Conservation (phyloP, 805 yeast species). For the Maudiozyma saulgeensis region DNA sequence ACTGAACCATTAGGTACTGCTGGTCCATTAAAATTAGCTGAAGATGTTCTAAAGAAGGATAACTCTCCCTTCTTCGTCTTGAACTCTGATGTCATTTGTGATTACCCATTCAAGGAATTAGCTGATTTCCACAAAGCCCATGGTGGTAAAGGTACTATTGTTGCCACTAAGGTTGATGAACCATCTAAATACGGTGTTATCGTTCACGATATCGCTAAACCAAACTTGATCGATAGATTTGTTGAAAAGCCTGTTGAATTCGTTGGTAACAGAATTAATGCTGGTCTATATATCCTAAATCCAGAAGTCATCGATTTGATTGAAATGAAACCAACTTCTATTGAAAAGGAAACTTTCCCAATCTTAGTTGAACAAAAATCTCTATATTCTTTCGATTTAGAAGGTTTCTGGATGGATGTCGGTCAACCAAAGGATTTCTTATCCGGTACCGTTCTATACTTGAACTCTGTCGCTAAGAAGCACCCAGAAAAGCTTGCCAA, state of each 20-base stretch:
- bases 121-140: conserved; percentile 88
- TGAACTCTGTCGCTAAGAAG: conserved; percentile 78
- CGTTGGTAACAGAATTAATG: conserved; percentile 99
- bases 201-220: conserved; percentile 90
- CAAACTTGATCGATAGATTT: conserved; percentile 94
- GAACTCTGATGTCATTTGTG: conserved; percentile 98
- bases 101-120: conserved; percentile 91
- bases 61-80: conserved; percentile 93
- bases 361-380: conserved; percentile 78
- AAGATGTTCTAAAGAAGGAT: conserved; percentile 85
- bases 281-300: conserved; percentile 96
- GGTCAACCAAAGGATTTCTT: conserved; percentile 99
- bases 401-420: conserved; percentile 99
- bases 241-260: conserved; percentile 99
- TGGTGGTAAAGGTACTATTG: conserved; percentile 97
- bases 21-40: conserved; percentile 97
- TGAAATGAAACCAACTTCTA: conserved; percentile 97
- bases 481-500: conserved; percentile 57
- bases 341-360: conserved; percentile 99
- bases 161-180: conserved; percentile 98
- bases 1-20: conserved; percentile 99
- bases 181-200: conserved; percentile 99
- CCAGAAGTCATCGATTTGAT: conserved; percentile 94
- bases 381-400: conserved; percentile 91
- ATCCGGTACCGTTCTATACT: conserved; percentile 88